phyloP scores from a whole-genome alignment of 371 early-diverging fungal genomes.

The Umbelopsis sp. region DNA sequence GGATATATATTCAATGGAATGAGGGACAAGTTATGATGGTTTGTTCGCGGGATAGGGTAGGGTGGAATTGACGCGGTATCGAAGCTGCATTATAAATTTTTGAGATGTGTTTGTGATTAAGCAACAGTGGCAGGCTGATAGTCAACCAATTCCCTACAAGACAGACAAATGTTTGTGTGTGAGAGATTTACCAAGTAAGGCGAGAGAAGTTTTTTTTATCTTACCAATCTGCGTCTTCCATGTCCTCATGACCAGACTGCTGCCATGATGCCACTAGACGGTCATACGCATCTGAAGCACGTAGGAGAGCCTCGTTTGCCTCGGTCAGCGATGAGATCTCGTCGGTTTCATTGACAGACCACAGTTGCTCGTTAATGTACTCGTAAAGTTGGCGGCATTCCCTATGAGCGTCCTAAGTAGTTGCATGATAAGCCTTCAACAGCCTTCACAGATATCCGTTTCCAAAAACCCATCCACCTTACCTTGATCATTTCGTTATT shows the following conservation, averaged over 20 bases:
- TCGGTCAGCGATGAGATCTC: slow-evolving; percentile 32
- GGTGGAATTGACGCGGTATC: too few relatives aligned
- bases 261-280: slow-evolving; percentile 6
- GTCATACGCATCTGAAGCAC: slow-evolving; percentile 15
- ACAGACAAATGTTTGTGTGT: slow-evolving; percentile 4
- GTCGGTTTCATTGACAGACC: slow-evolving; percentile 44
- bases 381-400: slow-evolving; percentile 44
- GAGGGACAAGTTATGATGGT: too few relatives aligned
- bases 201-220: neutral
- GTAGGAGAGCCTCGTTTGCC: slow-evolving; percentile 36
- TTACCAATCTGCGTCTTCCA: slow-evolving; percentile 15
- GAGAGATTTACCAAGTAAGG: slow-evolving; percentile 7
- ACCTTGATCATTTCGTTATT: slow-evolving; percentile 17
- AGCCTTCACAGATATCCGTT: neutral
- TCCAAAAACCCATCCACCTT: neutral
- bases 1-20: too few relatives aligned
- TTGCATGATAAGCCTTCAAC: neutral
- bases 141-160: slow-evolving; percentile 9
- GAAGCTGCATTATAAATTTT: too few relatives aligned
- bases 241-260: slow-evolving; percentile 11
- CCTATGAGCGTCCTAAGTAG: slow-evolving; percentile 39
- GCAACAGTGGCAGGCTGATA: slow-evolving; percentile 15
- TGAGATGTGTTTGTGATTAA: neutral
- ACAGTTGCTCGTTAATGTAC: slow-evolving; percentile 46
- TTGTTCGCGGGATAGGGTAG: too few relatives aligned